Conservation (phyloP, 331 rosid species). For the Cydonia oblonga region DNA sequence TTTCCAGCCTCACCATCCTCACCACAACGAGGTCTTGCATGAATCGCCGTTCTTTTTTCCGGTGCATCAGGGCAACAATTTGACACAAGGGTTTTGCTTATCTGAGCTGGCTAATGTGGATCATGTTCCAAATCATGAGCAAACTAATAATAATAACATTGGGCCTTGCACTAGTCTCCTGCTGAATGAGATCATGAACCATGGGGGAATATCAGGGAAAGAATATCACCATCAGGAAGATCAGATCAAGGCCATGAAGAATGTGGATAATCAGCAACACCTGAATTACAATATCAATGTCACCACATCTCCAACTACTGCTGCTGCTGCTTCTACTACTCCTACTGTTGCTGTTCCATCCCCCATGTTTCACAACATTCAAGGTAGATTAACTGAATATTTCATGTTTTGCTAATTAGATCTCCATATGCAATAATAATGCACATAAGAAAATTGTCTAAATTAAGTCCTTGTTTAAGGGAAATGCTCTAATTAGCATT, state of each 20-base stretch:
- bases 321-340: constrained; percentile 14
- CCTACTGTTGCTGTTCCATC: constrained; percentile 37
- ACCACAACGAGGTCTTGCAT: constrained; percentile 17
- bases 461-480: no score
- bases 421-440: background rate
- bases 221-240: constrained; percentile 3
- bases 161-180: constrained; percentile 54
- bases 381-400: constrained; percentile 27
- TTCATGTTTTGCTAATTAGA: background rate
- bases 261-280: background rate
- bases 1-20: constrained; percentile 24
- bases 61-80: constrained; percentile 5
- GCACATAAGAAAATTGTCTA: no score
- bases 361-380: constrained; percentile 28
- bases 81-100: constrained; percentile 61
- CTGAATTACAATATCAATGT: constrained; percentile 11
- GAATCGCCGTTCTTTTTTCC: constrained; percentile 61
- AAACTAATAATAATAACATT: background rate
- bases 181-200: constrained; percentile 56
- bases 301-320: constrained; percentile 5
- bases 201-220: constrained; percentile 25
- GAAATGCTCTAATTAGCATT: no score
- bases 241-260: background rate
- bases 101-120: constrained; percentile 51
- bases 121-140: constrained; percentile 17